These are phyloP conservation scores for Plasmodium ovale DNA, from an alignment of 169 alveolate genomes.

Conservation along the genomic window DNA sequence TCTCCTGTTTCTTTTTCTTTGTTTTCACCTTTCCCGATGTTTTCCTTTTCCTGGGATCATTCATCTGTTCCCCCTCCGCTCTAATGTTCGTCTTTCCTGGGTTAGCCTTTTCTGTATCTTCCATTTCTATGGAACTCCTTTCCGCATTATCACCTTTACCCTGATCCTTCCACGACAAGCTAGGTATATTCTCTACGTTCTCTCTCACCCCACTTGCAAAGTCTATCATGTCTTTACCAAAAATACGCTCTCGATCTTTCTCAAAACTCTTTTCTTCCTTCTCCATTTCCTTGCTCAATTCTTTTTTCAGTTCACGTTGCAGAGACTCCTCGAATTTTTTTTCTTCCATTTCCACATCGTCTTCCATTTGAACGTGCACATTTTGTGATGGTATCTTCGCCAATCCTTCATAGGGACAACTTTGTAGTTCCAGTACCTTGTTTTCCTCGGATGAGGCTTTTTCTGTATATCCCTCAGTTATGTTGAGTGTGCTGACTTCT, in stretches of 20 bases:
- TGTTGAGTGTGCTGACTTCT: too few species aligned
- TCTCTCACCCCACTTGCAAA: background rate
- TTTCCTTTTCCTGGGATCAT: background rate
- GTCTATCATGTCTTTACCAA: background rate
- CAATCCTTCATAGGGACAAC: too few species aligned
- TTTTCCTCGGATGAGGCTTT: too few species aligned
- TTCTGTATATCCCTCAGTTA: too few species aligned
- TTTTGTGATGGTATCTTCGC: too few species aligned
- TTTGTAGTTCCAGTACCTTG: too few species aligned
- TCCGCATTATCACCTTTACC: background rate
- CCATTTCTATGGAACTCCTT: background rate
- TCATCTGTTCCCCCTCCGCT: background rate
- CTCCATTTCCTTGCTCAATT: slow-evolving; percentile 22
- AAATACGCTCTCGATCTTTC: background rate
- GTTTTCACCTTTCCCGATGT: background rate
- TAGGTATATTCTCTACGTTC: background rate
- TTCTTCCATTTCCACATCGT: slow-evolving; percentile 5
- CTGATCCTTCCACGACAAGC: too few species aligned
- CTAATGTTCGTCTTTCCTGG: background rate
- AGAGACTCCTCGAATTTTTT: background rate
- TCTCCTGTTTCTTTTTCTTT: background rate
- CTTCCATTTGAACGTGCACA: background rate
- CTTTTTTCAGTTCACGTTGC: slow-evolving; percentile 27
- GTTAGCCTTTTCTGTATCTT: background rate
- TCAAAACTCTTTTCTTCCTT: slow-evolving; percentile 23